Conservation (phyloP, 768 basidiomycete species). For the Tylopilus sp. region DNA sequence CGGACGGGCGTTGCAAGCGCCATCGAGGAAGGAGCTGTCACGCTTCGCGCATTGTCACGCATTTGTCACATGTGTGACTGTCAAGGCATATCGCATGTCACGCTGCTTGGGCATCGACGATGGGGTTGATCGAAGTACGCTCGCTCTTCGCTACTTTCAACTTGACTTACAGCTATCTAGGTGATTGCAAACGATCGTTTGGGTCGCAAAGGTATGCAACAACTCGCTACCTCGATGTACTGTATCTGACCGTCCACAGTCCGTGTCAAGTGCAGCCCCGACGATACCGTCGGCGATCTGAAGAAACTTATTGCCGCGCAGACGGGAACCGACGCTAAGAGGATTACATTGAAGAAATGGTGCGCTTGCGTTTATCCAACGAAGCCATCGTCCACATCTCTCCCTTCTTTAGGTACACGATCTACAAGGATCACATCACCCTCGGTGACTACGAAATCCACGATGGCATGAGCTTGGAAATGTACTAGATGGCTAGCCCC, state of each 20-base stretch:
- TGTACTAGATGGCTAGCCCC: conserved; percentile 69
- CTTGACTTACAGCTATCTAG: conserved; percentile 35
- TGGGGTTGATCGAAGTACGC: conserved; percentile 57
- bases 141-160: neutral
- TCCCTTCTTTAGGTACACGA: conserved; percentile 62
- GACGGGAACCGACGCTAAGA: conserved; percentile 78
- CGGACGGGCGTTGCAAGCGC: conserved; percentile 30
- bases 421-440: conserved; percentile 95
- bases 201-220: conserved; percentile 77
- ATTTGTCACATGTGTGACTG: conserved; percentile 20
- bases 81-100: conserved; percentile 14
- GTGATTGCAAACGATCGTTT: conserved; percentile 95
- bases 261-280: conserved; percentile 90
- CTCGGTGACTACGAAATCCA: conserved; percentile 90
- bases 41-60: conserved; percentile 20
- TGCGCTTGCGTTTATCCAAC: conserved; percentile 34
- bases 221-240: neutral
- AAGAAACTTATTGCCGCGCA: conserved; percentile 98
- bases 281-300: conserved; percentile 96
- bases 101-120: conserved; percentile 27
- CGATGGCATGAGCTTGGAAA: conserved; percentile 91
- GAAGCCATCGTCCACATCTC: neutral
- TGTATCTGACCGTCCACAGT: conserved; percentile 46
- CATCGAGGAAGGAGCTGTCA: conserved; percentile 23
- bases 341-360: conserved; percentile 98